Percentiles rank a stretch among this genome's conserved stretches.
These are phyloP conservation scores for Metschnikowia orientalis DNA, from an alignment of 805 yeast species.

Conservation along the genomic window DNA sequence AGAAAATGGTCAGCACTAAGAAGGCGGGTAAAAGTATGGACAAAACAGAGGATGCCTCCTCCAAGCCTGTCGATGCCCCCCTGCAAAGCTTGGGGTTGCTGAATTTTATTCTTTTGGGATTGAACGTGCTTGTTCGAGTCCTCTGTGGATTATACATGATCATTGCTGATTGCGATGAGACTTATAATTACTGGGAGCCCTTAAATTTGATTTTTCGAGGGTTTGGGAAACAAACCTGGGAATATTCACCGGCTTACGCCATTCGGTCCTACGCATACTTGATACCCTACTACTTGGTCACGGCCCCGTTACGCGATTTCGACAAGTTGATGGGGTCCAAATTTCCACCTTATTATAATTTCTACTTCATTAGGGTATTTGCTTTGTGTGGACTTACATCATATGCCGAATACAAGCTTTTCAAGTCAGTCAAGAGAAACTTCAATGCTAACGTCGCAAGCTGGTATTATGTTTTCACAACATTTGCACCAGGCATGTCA, in stretches of 20 bases:
- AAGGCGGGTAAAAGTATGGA: too few species aligned
- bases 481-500: constrained; percentile 74
- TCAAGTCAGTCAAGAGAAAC: constrained; percentile 33
- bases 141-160: constrained; percentile 54
- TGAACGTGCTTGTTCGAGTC: constrained; percentile 20
- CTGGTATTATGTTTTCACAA: constrained; percentile 60
- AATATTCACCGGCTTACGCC: constrained; percentile 84
- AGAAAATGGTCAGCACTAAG: too few species aligned
- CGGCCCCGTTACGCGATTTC: constrained; percentile 21
- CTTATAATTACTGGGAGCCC: constrained; percentile 94
- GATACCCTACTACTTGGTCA: constrained; percentile 41
- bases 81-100: too few species aligned
- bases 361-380: constrained; percentile 50
- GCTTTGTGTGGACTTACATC: constrained; percentile 35
- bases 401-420: constrained; percentile 52
- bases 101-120: too few species aligned
- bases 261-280: constrained; percentile 83
- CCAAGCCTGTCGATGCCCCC: too few species aligned
- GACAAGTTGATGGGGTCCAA: constrained; percentile 11
- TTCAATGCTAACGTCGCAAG: constrained; percentile 41
- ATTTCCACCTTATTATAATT: constrained; percentile 30
- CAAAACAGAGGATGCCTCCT: too few species aligned
- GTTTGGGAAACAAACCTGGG: constrained; percentile 95
- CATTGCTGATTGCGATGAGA: constrained; percentile 89
- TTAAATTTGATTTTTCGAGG: constrained; percentile 70